Percentiles rank a stretch among this genome's conserved stretches.
These are phyloP conservation scores for Lathyrus aphaca DNA, from an alignment of 306 rosid genomes.

Conservation along the genomic window DNA sequence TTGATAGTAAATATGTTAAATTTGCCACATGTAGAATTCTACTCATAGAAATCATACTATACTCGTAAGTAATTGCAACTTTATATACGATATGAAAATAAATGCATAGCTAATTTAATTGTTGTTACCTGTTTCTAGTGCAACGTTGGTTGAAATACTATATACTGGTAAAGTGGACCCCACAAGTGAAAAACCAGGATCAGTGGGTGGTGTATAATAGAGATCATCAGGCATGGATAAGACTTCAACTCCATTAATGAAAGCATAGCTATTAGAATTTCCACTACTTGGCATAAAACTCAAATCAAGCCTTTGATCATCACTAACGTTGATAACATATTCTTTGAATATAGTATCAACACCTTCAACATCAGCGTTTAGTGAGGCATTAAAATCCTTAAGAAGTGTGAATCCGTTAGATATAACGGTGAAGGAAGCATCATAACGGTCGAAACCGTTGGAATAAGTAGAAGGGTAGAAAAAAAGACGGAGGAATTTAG, in stretches of 20 bases:
- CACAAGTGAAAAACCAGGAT: neutral
- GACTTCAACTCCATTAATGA: conserved; percentile 73
- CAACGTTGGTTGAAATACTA: neutral
- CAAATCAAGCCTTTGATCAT: conserved; percentile 42
- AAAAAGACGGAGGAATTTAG: conserved; percentile 49
- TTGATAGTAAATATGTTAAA: too few species aligned
- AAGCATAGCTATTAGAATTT: conserved; percentile 46
- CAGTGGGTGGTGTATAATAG: conserved; percentile 35
- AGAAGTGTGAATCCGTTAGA: conserved; percentile 41
- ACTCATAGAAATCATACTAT: too few species aligned
- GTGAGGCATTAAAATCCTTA: conserved; percentile 48
- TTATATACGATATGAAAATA: too few species aligned
- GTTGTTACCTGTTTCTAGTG: conserved; percentile 34
- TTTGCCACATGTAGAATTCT: too few species aligned
- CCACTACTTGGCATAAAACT: conserved; percentile 46
- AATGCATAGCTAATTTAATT: neutral
- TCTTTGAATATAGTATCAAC: conserved; percentile 39
- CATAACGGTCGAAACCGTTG: conserved; percentile 23
- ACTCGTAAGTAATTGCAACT: too few species aligned
- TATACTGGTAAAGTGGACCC: neutral
- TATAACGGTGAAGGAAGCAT: conserved; percentile 45
- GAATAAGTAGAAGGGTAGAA: conserved; percentile 42
- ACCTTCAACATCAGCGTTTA: neutral
- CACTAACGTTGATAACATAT: conserved; percentile 42
- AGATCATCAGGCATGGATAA: conserved; percentile 71